Conservation (phyloP, 2,329 filamentous ascomycete species). For the Neonectria sp. region DNA sequence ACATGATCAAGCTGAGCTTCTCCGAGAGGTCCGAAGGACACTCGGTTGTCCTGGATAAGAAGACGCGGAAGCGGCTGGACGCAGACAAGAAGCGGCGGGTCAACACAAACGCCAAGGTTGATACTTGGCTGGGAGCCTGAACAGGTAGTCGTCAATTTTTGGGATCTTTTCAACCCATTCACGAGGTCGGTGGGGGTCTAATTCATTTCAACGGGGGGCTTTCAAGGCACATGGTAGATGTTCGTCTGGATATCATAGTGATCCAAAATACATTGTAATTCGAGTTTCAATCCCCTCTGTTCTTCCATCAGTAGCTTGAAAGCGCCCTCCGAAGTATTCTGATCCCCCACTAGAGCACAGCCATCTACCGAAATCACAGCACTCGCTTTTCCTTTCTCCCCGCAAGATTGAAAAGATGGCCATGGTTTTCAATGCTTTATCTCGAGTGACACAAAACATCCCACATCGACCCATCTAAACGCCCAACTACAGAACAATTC, state of each 20-base stretch:
- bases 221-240: background rate
- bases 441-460: background rate
- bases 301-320: background rate
- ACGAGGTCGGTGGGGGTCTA: background rate
- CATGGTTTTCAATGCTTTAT: background rate
- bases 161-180: background rate
- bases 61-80: constrained; percentile 30
- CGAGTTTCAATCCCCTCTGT: background rate
- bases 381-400: no score
- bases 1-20: constrained; percentile 27
- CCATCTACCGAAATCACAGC: background rate
- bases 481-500: constrained; percentile 3
- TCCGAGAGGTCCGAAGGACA: constrained; percentile 16
- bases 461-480: background rate
- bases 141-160: constrained; percentile 14
- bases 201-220: background rate
- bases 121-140: constrained; percentile 36
- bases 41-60: constrained; percentile 35
- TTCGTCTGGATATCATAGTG: background rate
- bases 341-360: background rate
- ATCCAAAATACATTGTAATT: background rate
- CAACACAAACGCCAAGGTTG: constrained; percentile 39
- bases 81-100: constrained; percentile 40
- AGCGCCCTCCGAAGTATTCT: background rate
- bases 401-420: background rate